A percentile compares a stretch with the other conserved stretches of the same genome.
phyloP scores from a whole-genome alignment of 257 asterid species.

The Nicotiana tabacum region DNA sequence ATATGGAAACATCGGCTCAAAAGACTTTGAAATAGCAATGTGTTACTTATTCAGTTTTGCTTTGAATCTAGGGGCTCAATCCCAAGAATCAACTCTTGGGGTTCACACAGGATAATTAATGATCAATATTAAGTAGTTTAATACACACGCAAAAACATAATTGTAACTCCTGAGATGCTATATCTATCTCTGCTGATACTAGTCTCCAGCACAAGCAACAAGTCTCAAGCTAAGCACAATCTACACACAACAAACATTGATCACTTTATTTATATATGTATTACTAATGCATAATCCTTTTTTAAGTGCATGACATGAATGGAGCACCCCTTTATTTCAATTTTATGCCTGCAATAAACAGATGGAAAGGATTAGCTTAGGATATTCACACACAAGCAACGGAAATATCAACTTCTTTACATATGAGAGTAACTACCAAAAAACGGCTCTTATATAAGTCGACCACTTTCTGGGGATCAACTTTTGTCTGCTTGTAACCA shows the following conservation, averaged over 20 bases:
- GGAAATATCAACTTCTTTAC: neutral
- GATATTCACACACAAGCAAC: neutral
- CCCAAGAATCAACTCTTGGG: neutral
- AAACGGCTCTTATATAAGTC: conserved; percentile 29
- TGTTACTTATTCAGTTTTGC: neutral
- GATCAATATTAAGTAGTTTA: neutral
- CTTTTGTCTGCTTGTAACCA: conserved; percentile 61
- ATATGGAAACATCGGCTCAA: too few species aligned
- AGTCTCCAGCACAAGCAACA: neutral
- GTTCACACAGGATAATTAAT: neutral
- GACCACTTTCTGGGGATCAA: conserved; percentile 37
- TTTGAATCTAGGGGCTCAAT: neutral
- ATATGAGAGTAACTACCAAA: conserved; percentile 19
- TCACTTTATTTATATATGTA: neutral
- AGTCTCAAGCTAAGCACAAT: neutral
- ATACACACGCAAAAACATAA: neutral
- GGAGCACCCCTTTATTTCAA: neutral
- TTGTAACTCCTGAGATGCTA: neutral
- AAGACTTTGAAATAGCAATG: neutral
- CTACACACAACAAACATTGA: neutral
- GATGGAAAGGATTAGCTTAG: neutral
- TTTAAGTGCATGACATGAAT: neutral
- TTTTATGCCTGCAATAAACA: neutral
- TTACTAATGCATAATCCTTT: neutral
- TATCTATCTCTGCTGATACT: neutral